A percentile compares a stretch with the other conserved stretches of the same genome.
Evolutionary conservation across 2,329 filamentous ascomycete species (phyloP).

Genomic region (Fusarium burgessii): DNA sequence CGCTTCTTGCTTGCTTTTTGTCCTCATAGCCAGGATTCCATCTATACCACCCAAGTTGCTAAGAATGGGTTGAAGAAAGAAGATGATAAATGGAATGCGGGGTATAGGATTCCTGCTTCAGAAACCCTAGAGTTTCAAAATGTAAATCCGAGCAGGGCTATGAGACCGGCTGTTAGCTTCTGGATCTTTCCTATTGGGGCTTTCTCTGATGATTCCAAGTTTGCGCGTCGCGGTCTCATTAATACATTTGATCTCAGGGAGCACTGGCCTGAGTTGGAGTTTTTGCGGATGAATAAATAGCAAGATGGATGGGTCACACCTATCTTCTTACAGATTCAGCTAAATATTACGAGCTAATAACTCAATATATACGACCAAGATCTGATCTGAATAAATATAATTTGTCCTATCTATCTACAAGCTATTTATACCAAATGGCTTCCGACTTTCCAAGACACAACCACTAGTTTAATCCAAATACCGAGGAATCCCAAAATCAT

Average conservation of each 20-base stretch:
- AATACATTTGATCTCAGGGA: background rate
- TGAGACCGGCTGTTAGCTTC: background rate
- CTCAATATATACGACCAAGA: too few relatives aligned
- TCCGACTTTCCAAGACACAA: too few relatives aligned
- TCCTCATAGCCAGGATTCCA: rapidly evolving
- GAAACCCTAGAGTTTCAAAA: background rate
- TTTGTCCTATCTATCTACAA: too few relatives aligned
- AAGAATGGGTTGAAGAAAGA: background rate
- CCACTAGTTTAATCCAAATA: too few relatives aligned
- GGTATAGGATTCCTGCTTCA: background rate
- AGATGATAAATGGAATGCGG: rapidly evolving
- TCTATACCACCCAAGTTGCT: background rate
- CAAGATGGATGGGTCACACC: too few relatives aligned
- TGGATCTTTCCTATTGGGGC: background rate
- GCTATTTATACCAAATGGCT: too few relatives aligned
- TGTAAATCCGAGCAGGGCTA: background rate
- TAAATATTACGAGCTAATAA: too few relatives aligned
- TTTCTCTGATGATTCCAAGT: background rate
- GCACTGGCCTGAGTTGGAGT: background rate
- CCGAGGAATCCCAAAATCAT: too few relatives aligned
- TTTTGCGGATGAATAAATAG: background rate
- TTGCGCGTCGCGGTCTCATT: rapidly evolving
- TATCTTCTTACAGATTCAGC: rapidly evolving
- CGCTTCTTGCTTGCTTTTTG: background rate
- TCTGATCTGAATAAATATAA: too few relatives aligned